Evolutionary conservation across 495 filamentous ascomycete species (phyloP).

Genomic region (Astrothelium subdiscretum): DNA sequence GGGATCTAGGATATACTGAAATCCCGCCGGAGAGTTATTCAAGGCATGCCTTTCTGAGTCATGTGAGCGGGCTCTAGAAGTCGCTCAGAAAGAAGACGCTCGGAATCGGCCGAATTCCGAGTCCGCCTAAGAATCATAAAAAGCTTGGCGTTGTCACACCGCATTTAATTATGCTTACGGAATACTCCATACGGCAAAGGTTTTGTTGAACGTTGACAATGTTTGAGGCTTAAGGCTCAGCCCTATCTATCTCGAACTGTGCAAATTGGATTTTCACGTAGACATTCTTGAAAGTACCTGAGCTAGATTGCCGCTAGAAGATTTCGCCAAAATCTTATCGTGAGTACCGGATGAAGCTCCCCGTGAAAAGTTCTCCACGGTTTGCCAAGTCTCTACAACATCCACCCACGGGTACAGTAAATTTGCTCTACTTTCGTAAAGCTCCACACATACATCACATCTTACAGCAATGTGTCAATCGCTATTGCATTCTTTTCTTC

Average conservation of each 20-base stretch:
- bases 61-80: neutral
- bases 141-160: neutral
- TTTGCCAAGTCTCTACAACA: no score
- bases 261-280: no score
- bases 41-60: neutral
- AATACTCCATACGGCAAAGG: no score
- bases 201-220: neutral
- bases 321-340: neutral
- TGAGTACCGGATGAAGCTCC: no score
- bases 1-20: neutral
- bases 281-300: no score
- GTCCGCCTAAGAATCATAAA: neutral
- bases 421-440: no score
- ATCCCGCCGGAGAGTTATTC: neutral
- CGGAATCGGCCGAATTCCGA: conserved; percentile 1
- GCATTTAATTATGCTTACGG: no score
- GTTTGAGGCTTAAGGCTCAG: neutral
- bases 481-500: conserved; percentile 49
- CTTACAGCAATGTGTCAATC: conserved; percentile 38
- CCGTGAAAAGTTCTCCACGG: neutral
- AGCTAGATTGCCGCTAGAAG: neutral
- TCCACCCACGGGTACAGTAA: no score
- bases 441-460: neutral
- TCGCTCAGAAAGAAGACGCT: neutral
- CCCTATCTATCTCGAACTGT: neutral